Base-by-base conservation (phyloP, 179 eudicot species). In the Pouteria campechiana region DNA sequence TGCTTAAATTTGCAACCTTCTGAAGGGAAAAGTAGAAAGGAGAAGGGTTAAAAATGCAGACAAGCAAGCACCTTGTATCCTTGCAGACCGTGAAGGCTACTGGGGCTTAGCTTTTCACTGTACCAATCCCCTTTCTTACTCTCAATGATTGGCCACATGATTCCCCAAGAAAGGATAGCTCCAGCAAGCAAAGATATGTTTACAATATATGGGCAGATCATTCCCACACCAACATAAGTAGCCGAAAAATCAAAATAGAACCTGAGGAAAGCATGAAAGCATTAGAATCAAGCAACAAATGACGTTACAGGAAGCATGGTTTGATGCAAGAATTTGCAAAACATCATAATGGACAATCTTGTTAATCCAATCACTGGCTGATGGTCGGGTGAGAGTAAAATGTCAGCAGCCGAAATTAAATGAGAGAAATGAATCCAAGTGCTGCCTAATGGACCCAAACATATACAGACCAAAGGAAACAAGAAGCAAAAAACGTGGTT, bases 181-280 rank as follows among this genome's bases (percentile, higher is more conserved):
- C 72, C 72, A 38, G 60, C 17, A 14, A 66, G 58, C 53, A 66
- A 44, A 2, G 72, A 66, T 14, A 55, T 21, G 18, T 66, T 66
- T 39, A 66, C 42, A 27, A 66, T 33, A 34, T 66, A 45, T 2
- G 72, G 72, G 28, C 67, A 60, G 16, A 66, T 60, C 72, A 66
- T 60, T 36, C 72, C 72, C 19, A 66, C 67, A n/a, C 72, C 67
- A 14, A 66, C 72, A 52, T 50, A 66, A 12, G 63, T 54, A 8
- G 67, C 45, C 2, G 72, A 60, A 51, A 66, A 66, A 37, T 67
- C 68, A 19, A 67, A 61, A 37, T 50, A 67, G 39, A 63, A 2
- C 28, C 45, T 41, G 20, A 15, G 25, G 21, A 3, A n/a, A n/a
- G n/a, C n/a, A 46, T 41, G 19, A 13, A 10, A 13, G 1, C 12